Conservation (phyloP, 1,284 basidiomycete genomes). For the Ustilago crameri region DNA sequence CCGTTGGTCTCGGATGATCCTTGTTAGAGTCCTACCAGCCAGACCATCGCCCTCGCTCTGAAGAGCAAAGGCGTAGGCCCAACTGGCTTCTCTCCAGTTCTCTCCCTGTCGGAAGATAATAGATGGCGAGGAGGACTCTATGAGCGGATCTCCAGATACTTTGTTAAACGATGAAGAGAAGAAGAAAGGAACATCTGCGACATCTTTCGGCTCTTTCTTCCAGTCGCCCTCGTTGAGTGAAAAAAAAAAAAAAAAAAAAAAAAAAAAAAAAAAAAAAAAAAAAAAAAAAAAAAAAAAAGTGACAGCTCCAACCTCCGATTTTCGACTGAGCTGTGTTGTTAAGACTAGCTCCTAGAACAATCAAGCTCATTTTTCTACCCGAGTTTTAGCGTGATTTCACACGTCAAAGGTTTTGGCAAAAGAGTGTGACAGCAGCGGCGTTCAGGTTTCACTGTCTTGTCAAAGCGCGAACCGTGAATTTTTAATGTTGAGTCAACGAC, state of each 20-base stretch:
- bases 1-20: conserved; percentile 52
- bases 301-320: no score
- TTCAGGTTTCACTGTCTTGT: background rate
- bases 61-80: conserved; percentile 26
- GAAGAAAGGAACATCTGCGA: conserved; percentile 15
- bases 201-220: background rate
- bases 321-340: background rate
- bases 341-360: no score
- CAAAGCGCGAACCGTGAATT: background rate
- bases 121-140: conserved; percentile 55
- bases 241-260: background rate
- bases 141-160: conserved; percentile 53
- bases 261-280: background rate
- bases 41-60: conserved; percentile 27
- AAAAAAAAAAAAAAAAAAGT: background rate
- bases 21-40: conserved; percentile 50
- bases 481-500: background rate
- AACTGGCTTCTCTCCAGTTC: conserved; percentile 52
- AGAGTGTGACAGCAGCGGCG: background rate
- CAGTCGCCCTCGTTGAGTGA: background rate
- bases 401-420: background rate
- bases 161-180: conserved; percentile 55
- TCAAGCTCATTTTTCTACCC: background rate
- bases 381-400: background rate
- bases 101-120: conserved; percentile 45